phyloP scores from a whole-genome alignment of 106 monocot species.

The Allium cepa region DNA sequence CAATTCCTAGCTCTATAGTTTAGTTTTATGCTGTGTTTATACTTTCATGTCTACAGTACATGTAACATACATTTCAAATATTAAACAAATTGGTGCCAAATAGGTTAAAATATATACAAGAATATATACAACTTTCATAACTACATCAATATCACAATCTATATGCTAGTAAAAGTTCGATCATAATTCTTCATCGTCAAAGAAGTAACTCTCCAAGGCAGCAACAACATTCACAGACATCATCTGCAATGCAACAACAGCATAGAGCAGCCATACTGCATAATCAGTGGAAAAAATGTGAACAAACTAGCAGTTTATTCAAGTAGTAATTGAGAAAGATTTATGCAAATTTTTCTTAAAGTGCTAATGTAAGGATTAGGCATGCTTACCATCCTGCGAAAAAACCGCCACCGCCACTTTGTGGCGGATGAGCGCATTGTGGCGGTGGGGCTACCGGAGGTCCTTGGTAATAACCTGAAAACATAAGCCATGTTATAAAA shows the following conservation, averaged over 20 bases:
- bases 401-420: background rate
- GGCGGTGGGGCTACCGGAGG: slow-evolving; percentile 19
- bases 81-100: no score
- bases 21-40: no score
- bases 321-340: no score
- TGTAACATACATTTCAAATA: no score
- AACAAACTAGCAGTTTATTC: background rate
- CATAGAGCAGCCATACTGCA: slow-evolving; percentile 1
- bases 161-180: background rate
- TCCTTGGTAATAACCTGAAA: slow-evolving; percentile 18
- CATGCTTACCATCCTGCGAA: slow-evolving; percentile 2
- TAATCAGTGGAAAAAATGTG: background rate
- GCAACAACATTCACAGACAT: background rate
- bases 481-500: background rate
- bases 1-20: no score
- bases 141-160: no score
- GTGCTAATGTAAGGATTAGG: background rate
- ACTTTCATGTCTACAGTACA: no score
- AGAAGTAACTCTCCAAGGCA: background rate
- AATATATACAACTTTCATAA: no score
- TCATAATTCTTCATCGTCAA: no score
- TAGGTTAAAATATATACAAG: no score
- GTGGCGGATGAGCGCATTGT: slow-evolving; percentile 4
- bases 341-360: no score
- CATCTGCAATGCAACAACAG: background rate